Evolutionary conservation across 2,329 filamentous ascomycete genomes (phyloP).

Genomic region (Cladophialophora bantiana): DNA sequence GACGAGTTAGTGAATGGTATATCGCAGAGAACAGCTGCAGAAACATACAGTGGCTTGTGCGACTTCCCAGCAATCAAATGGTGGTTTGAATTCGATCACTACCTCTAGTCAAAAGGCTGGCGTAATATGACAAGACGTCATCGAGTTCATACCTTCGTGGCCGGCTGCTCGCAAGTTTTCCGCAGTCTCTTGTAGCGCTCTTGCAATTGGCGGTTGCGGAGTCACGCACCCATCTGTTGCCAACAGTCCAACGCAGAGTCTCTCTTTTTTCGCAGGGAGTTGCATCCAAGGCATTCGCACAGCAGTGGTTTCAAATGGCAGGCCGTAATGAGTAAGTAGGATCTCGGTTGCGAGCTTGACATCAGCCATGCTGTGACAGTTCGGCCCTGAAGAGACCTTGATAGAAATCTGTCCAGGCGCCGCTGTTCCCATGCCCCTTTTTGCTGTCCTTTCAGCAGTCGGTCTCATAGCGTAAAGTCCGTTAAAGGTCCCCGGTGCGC

Average conservation of each 20-base stretch:
- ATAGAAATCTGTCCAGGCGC: slow-evolving; percentile 45
- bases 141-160: slow-evolving; percentile 27
- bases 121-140: neutral
- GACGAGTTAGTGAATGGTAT: slow-evolving; percentile 56
- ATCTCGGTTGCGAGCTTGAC: slow-evolving; percentile 53
- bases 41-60: slow-evolving; percentile 34
- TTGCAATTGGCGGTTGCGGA: slow-evolving; percentile 69
- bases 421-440: slow-evolving; percentile 29
- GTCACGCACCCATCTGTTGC: slow-evolving; percentile 69
- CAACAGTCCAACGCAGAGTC: slow-evolving; percentile 66
- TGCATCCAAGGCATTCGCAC: slow-evolving; percentile 60
- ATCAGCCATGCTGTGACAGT: slow-evolving; percentile 62
- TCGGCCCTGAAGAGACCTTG: slow-evolving; percentile 60
- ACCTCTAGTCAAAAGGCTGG: neutral
- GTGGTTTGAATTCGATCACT: slow-evolving; percentile 33
- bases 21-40: slow-evolving; percentile 59
- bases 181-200: slow-evolving; percentile 56
- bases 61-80: slow-evolving; percentile 34
- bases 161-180: slow-evolving; percentile 49
- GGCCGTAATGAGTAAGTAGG: slow-evolving; percentile 55
- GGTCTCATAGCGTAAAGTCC: slow-evolving; percentile 52
- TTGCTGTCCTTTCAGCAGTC: slow-evolving; percentile 50
- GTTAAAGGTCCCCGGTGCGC: slow-evolving; percentile 51
- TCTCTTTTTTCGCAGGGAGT: slow-evolving; percentile 30
- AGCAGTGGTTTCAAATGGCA: slow-evolving; percentile 60